Evolutionary conservation across 2,329 filamentous ascomycete genomes (phyloP).

Genomic region (Fusarium transvaalense): DNA sequence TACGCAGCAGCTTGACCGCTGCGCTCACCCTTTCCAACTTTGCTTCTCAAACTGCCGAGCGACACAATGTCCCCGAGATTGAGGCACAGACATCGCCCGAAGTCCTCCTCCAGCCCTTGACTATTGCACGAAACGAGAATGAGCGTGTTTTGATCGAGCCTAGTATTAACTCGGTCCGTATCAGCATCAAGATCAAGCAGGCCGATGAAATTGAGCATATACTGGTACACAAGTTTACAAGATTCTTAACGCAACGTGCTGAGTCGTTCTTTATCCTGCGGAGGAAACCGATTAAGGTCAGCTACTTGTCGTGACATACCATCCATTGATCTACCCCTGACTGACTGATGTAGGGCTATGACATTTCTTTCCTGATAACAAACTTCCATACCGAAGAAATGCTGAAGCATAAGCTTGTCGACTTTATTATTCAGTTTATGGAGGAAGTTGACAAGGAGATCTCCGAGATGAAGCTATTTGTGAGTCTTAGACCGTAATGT

Average conservation of each 20-base stretch:
- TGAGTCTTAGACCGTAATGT: constrained; percentile 62
- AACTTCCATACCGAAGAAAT: constrained; percentile 99
- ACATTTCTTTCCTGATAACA: constrained; percentile 98
- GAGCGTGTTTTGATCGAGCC: constrained; percentile 97
- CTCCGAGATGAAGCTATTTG: constrained; percentile 99
- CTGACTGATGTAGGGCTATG: constrained; percentile 78
- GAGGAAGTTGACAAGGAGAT: constrained; percentile 99
- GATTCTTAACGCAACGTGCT: constrained; percentile 84
- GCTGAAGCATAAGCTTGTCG: constrained; percentile 98
- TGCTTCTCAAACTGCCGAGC: constrained; percentile 94
- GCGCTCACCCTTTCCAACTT: constrained; percentile 93
- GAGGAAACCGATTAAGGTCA: constrained; percentile 93
- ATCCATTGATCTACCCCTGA: constrained; percentile 20
- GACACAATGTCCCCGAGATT: constrained; percentile 98
- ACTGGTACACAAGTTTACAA: constrained; percentile 96
- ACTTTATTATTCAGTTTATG: constrained; percentile 99
- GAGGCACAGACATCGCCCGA: constrained; percentile 94
- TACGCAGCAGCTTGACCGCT: constrained; percentile 92
- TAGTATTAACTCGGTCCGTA: constrained; percentile 94
- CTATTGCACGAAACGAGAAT: constrained; percentile 94
- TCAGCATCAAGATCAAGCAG: constrained; percentile 99
- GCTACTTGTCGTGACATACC: constrained; percentile 38
- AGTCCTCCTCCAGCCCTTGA: constrained; percentile 90
- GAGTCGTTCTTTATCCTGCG: constrained; percentile 97
- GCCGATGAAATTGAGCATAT: constrained; percentile 99